phyloP scores from a whole-genome alignment of 495 filamentous ascomycete genomes.

The Aspergillus olivimuriae region DNA sequence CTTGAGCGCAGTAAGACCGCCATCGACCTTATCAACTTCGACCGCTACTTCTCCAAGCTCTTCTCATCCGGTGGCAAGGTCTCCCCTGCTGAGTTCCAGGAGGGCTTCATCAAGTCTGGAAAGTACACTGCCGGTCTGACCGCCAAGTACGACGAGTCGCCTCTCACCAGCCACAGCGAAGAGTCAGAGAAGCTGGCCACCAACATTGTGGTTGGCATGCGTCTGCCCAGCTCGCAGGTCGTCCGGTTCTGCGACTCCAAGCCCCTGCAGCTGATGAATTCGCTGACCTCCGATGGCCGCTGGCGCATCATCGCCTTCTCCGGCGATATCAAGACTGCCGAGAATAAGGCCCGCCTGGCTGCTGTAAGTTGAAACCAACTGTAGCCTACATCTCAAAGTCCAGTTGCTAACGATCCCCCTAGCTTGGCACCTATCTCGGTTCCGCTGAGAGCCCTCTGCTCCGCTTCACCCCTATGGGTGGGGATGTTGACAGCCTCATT shows the following conservation, averaged over 20 bases:
- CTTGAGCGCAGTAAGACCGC: slow-evolving; percentile 62
- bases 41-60: slow-evolving; percentile 56
- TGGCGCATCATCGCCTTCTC: slow-evolving; percentile 53
- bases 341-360: slow-evolving; percentile 28
- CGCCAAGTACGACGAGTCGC: slow-evolving; percentile 48
- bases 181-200: slow-evolving; percentile 29
- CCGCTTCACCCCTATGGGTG: slow-evolving; percentile 36
- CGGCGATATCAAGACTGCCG: slow-evolving; percentile 47
- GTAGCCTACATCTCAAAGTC: neutral
- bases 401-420: neutral
- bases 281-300: slow-evolving; percentile 50
- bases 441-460: slow-evolving; percentile 30
- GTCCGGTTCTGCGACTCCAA: slow-evolving; percentile 54
- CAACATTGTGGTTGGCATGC: slow-evolving; percentile 47
- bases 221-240: slow-evolving; percentile 54
- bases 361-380: slow-evolving; percentile 29
- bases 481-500: slow-evolving; percentile 52
- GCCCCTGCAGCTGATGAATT: slow-evolving; percentile 45
- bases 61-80: slow-evolving; percentile 45
- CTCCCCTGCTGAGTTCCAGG: slow-evolving; percentile 41
- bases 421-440: slow-evolving; percentile 34
- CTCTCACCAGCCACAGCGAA: slow-evolving; percentile 31
- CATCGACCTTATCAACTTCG: slow-evolving; percentile 67
- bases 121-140: slow-evolving; percentile 61
- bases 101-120: slow-evolving; percentile 54